These are phyloP conservation scores for Santalum album DNA, from an alignment of 164 flowering plant genomes.

Conservation along the genomic window DNA sequence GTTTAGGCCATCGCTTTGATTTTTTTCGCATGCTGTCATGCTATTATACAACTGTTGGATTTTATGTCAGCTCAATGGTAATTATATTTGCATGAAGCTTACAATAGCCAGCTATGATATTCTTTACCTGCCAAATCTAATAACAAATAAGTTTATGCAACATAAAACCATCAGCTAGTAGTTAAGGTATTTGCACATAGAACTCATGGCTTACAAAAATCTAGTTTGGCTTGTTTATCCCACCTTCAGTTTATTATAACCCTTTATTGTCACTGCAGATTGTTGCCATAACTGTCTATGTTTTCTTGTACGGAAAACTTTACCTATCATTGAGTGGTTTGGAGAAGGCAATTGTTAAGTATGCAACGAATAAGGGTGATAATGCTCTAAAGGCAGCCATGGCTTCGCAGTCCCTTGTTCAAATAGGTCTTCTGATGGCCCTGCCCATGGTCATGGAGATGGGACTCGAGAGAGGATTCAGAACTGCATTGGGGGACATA, in stretches of 20 bases:
- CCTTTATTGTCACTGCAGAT: neutral
- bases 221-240: no score
- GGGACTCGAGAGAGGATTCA: conserved; percentile 18
- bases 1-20: conserved; percentile 21
- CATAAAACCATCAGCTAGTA: no score
- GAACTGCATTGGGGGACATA: conserved; percentile 17
- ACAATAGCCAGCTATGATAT: no score
- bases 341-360: conserved; percentile 8
- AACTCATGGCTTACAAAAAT: no score
- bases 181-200: no score
- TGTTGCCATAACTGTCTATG: conserved; percentile 12
- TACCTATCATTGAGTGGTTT: conserved; percentile 16
- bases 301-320: conserved; percentile 10
- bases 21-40: conserved; percentile 22
- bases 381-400: conserved; percentile 5
- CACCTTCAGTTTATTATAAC: no score
- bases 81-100: neutral
- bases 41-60: conserved; percentile 17
- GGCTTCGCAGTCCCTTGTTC: conserved; percentile 15
- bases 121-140: no score
- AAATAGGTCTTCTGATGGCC: conserved; percentile 17
- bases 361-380: neutral
- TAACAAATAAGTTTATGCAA: no score
- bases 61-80: conserved; percentile 19
- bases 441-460: conserved; percentile 23